Evolutionary conservation across 345 rosid genomes (phyloP).

Genomic region (Arabidopsis suecica): DNA sequence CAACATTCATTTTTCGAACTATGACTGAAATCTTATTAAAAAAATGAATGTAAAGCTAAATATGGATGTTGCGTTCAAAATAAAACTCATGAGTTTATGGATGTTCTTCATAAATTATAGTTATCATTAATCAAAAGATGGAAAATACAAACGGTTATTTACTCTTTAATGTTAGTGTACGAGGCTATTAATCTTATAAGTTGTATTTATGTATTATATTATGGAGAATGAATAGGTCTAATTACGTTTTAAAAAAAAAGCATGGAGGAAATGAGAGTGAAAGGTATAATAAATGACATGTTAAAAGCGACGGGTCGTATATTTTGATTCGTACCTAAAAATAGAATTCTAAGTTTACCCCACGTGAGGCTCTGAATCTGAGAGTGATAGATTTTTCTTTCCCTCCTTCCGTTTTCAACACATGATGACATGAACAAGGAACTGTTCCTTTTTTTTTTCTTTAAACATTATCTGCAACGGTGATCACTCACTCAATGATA

Average conservation of each 20-base stretch:
- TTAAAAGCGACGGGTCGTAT: constrained; percentile 33
- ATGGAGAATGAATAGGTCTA: no score
- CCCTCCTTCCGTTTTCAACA: constrained; percentile 16
- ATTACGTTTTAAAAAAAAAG: no score
- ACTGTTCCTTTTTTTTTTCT: no score
- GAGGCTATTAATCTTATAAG: background rate
- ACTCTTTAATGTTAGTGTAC: background rate
- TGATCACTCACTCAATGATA: background rate
- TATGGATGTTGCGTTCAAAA: no score
- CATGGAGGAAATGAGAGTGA: background rate
- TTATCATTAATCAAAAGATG: background rate
- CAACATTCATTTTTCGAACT: background rate
- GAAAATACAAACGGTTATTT: no score
- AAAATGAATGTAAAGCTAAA: no score
- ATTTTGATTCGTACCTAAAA: constrained; percentile 18
- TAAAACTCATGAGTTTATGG: no score
- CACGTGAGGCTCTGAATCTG: constrained; percentile 45
- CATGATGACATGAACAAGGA: background rate
- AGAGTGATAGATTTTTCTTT: constrained; percentile 32
- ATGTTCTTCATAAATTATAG: background rate
- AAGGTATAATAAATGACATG: constrained; percentile 32
- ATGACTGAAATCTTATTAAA: no score
- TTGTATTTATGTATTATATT: no score
- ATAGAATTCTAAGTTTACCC: constrained; percentile 21
- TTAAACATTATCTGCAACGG: background rate